phyloP scores from a whole-genome alignment of 2,329 filamentous ascomycete genomes.

The Alternaria sp. region DNA sequence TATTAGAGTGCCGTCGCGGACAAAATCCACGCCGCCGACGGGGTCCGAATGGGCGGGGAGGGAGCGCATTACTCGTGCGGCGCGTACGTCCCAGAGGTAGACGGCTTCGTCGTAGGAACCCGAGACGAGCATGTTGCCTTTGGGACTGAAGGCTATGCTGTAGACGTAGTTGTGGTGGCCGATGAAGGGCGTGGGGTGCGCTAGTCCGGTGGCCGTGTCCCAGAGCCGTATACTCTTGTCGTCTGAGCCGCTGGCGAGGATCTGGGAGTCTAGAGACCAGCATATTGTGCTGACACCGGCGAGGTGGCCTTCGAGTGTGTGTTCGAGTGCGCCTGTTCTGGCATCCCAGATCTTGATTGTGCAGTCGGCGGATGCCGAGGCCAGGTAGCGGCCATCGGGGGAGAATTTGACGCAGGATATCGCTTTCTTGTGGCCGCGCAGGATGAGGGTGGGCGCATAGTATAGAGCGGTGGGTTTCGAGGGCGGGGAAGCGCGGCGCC shows the following conservation, averaged over 20 bases:
- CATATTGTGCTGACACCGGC: constrained; percentile 90
- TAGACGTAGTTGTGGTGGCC: constrained; percentile 98
- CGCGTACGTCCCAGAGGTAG: constrained; percentile 94
- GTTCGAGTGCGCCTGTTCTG: constrained; percentile 76
- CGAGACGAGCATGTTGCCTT: constrained; percentile 94
- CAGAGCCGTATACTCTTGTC: constrained; percentile 96
- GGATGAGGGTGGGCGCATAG: constrained; percentile 73
- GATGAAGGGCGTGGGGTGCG: constrained; percentile 69
- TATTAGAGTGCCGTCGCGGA: constrained; percentile 88
- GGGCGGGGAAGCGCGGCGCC: constrained; percentile 47
- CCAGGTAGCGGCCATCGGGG: constrained; percentile 87
- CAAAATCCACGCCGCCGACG: constrained; percentile 92
- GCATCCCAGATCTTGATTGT: constrained; percentile 93
- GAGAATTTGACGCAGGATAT: constrained; percentile 90
- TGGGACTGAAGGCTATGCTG: constrained; percentile 92
- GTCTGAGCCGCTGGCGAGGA: constrained; percentile 89
- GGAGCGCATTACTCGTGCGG: constrained; percentile 85
- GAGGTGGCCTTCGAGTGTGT: constrained; percentile 91
- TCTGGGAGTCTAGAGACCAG: constrained; percentile 91
- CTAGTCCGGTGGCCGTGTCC: constrained; percentile 71
- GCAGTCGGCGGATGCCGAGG: constrained; percentile 84
- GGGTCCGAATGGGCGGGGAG: constrained; percentile 95
- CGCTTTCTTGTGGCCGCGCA: constrained; percentile 79
- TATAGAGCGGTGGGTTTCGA: constrained; percentile 67
- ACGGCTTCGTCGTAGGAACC: constrained; percentile 98